Evolutionary conservation across 139 green algal genomes (phyloP), one percentile per base, ranked within the genome.

Genomic region (Chlamydomonas sp.): DNA sequence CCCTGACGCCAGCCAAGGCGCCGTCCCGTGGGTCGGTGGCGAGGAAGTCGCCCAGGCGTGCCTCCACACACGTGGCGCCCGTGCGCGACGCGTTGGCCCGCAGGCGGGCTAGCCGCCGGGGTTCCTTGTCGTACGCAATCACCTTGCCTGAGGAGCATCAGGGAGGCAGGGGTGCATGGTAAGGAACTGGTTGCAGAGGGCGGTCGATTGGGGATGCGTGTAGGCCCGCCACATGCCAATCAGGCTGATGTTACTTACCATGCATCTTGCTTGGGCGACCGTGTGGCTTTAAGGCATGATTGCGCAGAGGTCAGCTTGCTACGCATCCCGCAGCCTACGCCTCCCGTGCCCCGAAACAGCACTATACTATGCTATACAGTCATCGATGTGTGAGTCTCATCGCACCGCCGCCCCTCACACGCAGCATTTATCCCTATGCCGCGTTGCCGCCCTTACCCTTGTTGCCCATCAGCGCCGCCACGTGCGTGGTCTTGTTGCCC

Each of bases 401-500:
- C 31, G 31, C 31, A 49, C 31, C 31, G 31, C 31, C 31, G 31
- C 31, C 31, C 31, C 31, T 49, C 31, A 49, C 31, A 17, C 17
- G 57, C n/a, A 59, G 84, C 76, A 61, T 77, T 20, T 71, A 16
- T 89, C 63, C n/a, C 61, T 77, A 5, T 66, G 6, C 71, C 64
- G 62, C 69, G 12, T 67, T 79, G 16, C 80, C 64, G 66, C 63
- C 3, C 16, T 68, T n/a, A 79, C 69, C 77, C 74, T 68, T 18
- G n/a, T 49, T 20, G 14, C 64, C 63, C 77, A 98, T 89, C 14
- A 97, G 86, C 57, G 96, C 94, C 3, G 96, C 97, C 58, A 99
- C 74, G 84, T 99, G 98, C 0, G 97, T 99, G 1, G 98, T 99
- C 89, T 99, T 99, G 94, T 99, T 99, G 75, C 98, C 98, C 1